Base-by-base conservation (phyloP, 345 rosid genomes). In the Lumnitzera racemosa region DNA sequence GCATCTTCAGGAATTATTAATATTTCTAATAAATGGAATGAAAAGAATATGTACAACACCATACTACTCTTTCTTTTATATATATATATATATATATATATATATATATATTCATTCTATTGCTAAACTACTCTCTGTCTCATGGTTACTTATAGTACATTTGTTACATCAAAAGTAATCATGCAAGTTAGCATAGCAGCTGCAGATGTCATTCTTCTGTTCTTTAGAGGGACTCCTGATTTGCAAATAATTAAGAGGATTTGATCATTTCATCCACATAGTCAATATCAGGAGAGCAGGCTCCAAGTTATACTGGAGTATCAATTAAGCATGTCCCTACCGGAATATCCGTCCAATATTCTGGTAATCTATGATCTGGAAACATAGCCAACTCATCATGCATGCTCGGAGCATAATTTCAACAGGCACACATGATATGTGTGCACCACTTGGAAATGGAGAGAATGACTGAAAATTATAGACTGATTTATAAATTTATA, bases 201-300 rank as follows among this genome's bases (percentile, higher is more conserved):
- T 55, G 85, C 85, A 17, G 91, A 90, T 59, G 70, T 87, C 59
- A 55, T 87, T 70, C 95, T 95, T 12, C 65, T 87, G 50, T 85
- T 83, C 79, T 71, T 81, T 59, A 80, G 80, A 75, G 58, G 85
- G 41, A 56, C 68, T 52, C 70, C 75, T 61, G 95, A 85, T 69
- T 52, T 78, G 41, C 74, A 83, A 56, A 63, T 90, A 12, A 70
- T 51, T 83, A 89, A 12, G 81, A 83, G 31, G 95, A 87, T 73
- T 55, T 89, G 64, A 52, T 57, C 53, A 43, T 79, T 13, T 73
- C 82, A 0, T 67, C 76, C 61, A 54, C 82, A 48, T 59, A 74
- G 10, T 52, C 54, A 29, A 52, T 15, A 3, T 56, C 62, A 54
- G 70, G 72, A 49, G 72, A 61, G 60, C 24, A 51, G 46, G 46